Evolutionary conservation across 345 rosid genomes (phyloP).

Genomic region (Brassica napus): DNA sequence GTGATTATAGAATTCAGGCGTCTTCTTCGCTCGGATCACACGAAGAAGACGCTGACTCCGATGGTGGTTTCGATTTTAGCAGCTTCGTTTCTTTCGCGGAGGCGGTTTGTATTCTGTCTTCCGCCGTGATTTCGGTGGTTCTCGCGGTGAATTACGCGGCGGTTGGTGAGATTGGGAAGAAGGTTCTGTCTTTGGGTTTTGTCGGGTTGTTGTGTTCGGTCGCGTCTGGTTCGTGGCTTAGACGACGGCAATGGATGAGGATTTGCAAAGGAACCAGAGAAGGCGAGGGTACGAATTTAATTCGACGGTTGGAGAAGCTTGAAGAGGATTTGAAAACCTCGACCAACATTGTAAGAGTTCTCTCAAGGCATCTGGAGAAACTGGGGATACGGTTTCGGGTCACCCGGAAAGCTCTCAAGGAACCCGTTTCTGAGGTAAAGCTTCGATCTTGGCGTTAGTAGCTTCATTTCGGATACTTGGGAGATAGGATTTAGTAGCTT

Average conservation of each 20-base stretch:
- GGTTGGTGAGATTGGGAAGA: constrained; percentile 56
- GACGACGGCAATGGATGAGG: constrained; percentile 78
- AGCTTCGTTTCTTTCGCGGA: constrained; percentile 58
- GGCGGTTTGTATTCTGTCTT: constrained; percentile 54
- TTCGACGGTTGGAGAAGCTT: constrained; percentile 73
- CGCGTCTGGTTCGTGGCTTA: constrained; percentile 59
- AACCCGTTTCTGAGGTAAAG: constrained; percentile 79
- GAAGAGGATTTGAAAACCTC: constrained; percentile 82
- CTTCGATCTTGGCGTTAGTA: neutral
- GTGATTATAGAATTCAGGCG: constrained; percentile 19
- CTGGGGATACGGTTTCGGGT: constrained; percentile 84
- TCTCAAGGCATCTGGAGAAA: constrained; percentile 91
- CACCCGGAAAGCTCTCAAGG: constrained; percentile 70
- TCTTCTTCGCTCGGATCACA: constrained; percentile 39
- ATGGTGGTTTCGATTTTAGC: constrained; percentile 44
- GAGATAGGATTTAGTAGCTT: neutral
- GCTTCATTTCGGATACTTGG: too few species aligned
- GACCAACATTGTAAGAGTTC: constrained; percentile 56
- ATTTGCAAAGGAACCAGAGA: constrained; percentile 48
- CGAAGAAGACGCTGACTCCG: constrained; percentile 26
- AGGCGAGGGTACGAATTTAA: constrained; percentile 50
- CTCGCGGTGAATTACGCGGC: constrained; percentile 52
- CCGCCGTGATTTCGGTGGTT: constrained; percentile 52
- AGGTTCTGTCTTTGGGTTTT: constrained; percentile 54
- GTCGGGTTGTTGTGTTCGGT: constrained; percentile 58